Base-by-base conservation (phyloP, 176 grass and related monocot species). In the Oryza brachyantha region DNA sequence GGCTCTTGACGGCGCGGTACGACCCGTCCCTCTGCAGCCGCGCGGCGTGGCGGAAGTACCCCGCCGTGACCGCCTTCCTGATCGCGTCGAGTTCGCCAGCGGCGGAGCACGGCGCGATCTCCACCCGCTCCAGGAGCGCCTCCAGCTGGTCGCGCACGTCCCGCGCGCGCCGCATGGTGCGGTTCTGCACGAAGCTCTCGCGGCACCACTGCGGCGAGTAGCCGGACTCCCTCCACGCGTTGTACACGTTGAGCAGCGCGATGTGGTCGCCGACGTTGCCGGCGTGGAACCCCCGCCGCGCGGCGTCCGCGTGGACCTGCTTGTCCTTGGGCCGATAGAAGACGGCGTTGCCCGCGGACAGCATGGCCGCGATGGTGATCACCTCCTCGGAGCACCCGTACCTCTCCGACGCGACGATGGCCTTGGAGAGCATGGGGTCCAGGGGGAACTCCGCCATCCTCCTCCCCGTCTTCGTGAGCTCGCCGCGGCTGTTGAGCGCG, bases 391-490 rank as follows among this genome's bases (percentile, higher is more conserved):
- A 85, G 75, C 91, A 90, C 54, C 29, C 78, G 73, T 85, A 88
- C 82, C 52, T 42, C 43, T 86, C 76, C n/a, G 77, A 85, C 9
- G 77, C 85, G 17, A 88, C 81, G 74, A 93, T 67, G 29, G 89
- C 80, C 70, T 93, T 88, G 13, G 88, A 75, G 61, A 90, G 72
- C 81, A 84, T 83, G 22, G 91, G 91, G 50, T 93, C 91, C 0
- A 87, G 66, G 3, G 87, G 91, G 48, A 93, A 84, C 84, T 93
- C 91, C 32, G 71, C 79, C 88, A 90, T 93, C 36, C 69, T 31
- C 54, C 79, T 46, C 17, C 88, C 91, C 16, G 83, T 58, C 74
- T 85, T 84, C 32, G 88, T 93, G 34, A 90, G 85, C 72, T 93
- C 83, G 29, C 87, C 81, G 27, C 70, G 84, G 55, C 64, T 16